Percentiles rank a stretch among this genome's conserved stretches.
phyloP scores from a whole-genome alignment of 2,329 filamentous ascomycete species.

The Ceratocystis cubensis region DNA sequence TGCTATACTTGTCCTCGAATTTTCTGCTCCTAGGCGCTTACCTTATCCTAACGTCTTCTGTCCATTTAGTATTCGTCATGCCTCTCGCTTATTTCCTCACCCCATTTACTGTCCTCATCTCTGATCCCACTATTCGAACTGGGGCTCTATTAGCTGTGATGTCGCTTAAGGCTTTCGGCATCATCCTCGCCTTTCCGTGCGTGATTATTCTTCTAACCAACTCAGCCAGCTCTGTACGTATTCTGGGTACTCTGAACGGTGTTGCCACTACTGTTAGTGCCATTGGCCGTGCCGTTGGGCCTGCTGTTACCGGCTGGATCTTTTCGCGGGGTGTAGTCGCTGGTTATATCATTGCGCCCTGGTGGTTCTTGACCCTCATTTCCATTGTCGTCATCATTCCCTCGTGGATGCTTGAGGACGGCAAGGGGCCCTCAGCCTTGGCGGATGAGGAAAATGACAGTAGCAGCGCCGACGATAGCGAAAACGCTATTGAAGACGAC shows the following conservation, averaged over 20 bases:
- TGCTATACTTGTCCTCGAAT: not conserved
- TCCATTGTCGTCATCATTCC: slow-evolving; percentile 56
- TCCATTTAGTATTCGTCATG: slow-evolving; percentile 43
- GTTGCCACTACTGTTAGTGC: slow-evolving; percentile 75
- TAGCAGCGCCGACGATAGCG: slow-evolving; percentile 15
- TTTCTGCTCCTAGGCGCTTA: not conserved
- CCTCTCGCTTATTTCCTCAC: slow-evolving; percentile 69
- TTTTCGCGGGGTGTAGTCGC: slow-evolving; percentile 66
- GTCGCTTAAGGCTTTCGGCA: slow-evolving; percentile 58
- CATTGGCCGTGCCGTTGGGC: slow-evolving; percentile 66
- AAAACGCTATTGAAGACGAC: slow-evolving; percentile 14
- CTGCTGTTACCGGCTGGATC: slow-evolving; percentile 56
- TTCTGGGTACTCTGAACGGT: slow-evolving; percentile 83
- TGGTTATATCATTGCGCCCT: slow-evolving; percentile 67
- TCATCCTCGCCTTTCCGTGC: slow-evolving; percentile 81
- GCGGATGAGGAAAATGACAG: slow-evolving; percentile 23
- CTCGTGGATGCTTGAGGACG: slow-evolving; percentile 60
- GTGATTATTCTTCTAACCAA: slow-evolving; percentile 86
- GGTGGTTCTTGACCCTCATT: slow-evolving; percentile 61
- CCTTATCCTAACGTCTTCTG: not conserved
- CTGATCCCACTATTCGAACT: slow-evolving; percentile 38
- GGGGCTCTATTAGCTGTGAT: slow-evolving; percentile 54
- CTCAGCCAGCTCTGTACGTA: slow-evolving; percentile 57
- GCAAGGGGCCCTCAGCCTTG: slow-evolving; percentile 47
- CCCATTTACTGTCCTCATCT: slow-evolving; percentile 62